Percentiles rank a stretch among this genome's conserved stretches.
phyloP scores from a whole-genome alignment of 2,329 filamentous ascomycete species.

The Neofusicoccum parvum region DNA sequence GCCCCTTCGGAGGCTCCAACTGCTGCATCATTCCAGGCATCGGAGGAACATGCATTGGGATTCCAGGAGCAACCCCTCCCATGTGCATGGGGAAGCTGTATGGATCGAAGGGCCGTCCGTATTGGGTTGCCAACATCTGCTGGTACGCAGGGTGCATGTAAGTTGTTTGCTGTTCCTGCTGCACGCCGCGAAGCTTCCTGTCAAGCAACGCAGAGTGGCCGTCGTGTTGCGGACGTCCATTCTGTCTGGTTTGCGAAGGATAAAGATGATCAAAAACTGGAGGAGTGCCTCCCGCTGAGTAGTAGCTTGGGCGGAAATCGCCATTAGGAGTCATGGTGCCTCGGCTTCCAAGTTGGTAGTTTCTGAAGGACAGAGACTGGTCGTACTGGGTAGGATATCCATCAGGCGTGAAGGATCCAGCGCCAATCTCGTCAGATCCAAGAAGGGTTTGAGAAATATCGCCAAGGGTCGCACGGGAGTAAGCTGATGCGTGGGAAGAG shows the following conservation, averaged over 20 bases:
- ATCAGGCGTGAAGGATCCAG: slow-evolving; percentile 40
- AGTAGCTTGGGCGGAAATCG: slow-evolving; percentile 51
- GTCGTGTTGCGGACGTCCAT: slow-evolving; percentile 36
- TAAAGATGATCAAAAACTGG: slow-evolving; percentile 47
- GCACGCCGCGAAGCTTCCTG: slow-evolving; percentile 51
- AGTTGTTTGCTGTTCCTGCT: slow-evolving; percentile 43
- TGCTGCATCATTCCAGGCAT: slow-evolving; percentile 40
- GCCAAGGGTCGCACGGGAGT: slow-evolving; percentile 23
- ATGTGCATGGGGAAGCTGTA: slow-evolving; percentile 27
- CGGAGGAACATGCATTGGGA: slow-evolving; percentile 39
- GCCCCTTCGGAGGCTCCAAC: slow-evolving; percentile 44
- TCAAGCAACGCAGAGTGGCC: slow-evolving; percentile 51
- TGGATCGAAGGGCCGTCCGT: slow-evolving; percentile 27
- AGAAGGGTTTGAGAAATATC: slow-evolving; percentile 29
- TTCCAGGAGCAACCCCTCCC: slow-evolving; percentile 32
- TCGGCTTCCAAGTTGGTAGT: slow-evolving; percentile 46
- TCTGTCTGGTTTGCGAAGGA: slow-evolving; percentile 45
- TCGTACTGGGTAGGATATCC: slow-evolving; percentile 36
- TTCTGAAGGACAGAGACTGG: slow-evolving; percentile 40
- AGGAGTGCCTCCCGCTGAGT: slow-evolving; percentile 49
- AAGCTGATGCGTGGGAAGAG: neutral
- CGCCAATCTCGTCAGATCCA: slow-evolving; percentile 28
- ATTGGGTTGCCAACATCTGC: slow-evolving; percentile 39
- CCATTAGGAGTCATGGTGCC: slow-evolving; percentile 44
- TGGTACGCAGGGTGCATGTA: slow-evolving; percentile 15